phyloP scores from a whole-genome alignment of 345 rosid genomes.

The Syzygium jambos region DNA sequence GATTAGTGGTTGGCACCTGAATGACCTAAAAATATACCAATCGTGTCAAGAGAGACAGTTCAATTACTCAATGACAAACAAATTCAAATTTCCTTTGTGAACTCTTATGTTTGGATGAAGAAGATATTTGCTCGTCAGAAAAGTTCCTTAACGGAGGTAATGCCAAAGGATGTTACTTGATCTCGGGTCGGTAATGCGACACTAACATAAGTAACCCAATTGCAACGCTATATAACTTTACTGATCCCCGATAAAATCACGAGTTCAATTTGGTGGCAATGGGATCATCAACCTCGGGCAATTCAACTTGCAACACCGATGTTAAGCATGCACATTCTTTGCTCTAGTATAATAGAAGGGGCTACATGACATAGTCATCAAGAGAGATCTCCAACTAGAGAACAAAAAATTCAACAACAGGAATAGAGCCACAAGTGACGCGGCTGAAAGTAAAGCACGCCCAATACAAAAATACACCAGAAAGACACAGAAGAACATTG shows the following conservation, averaged over 20 bases:
- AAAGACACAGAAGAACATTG: background rate
- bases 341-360: background rate
- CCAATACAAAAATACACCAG: background rate
- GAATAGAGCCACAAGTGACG: background rate
- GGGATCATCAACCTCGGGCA: background rate
- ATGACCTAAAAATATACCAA: background rate
- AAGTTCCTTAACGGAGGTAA: background rate
- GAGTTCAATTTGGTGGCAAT: background rate
- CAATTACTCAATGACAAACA: background rate
- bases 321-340: background rate
- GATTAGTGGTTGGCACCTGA: background rate
- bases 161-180: background rate
- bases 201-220: background rate
- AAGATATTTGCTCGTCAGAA: background rate
- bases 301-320: background rate
- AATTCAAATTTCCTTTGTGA: background rate
- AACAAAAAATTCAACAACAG: background rate
- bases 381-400: background rate
- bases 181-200: background rate
- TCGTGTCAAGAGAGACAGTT: background rate
- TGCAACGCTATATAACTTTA: background rate
- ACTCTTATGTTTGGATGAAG: background rate
- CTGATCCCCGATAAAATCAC: background rate
- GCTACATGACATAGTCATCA: background rate
- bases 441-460: background rate